Conservation (phyloP, 169 alveolate genomes). For the Eimeria praecox region DNA sequence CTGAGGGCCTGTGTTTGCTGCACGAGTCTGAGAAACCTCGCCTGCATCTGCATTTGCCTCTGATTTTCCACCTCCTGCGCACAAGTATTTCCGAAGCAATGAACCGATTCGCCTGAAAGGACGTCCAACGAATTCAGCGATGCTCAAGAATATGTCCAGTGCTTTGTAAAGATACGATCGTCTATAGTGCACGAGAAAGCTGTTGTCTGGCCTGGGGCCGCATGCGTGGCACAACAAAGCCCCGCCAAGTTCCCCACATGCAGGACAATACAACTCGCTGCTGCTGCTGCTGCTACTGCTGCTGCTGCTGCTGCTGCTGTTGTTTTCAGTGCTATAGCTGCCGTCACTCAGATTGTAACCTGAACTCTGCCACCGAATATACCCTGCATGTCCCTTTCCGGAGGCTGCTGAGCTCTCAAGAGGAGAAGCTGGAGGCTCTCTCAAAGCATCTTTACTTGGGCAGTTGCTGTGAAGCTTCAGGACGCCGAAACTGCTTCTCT, state of each 20-base stretch:
- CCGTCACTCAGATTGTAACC: not conserved
- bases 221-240: constrained; percentile 63
- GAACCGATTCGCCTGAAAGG: not conserved
- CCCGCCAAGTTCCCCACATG: constrained; percentile 37
- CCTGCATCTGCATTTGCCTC: not conserved
- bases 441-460: not conserved
- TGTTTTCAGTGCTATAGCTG: not conserved
- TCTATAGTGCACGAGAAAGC: constrained; percentile 11
- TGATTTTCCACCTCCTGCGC: not conserved
- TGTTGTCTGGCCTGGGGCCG: constrained; percentile 27
- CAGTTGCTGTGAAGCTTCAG: not conserved
- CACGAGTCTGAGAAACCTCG: not conserved
- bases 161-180: constrained; percentile 4
- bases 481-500: not conserved
- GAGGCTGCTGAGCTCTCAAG: not conserved
- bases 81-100: not conserved
- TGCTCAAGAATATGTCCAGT: not conserved
- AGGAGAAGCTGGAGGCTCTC: not conserved
- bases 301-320: not conserved
- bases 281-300: not conserved
- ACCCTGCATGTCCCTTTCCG: not conserved
- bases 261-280: constrained; percentile 34
- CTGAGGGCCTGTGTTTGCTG: not conserved
- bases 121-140: constrained; percentile 13
- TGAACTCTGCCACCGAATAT: not conserved